Conservation (phyloP, 2,329 filamentous ascomycete species). For the Aspergillus sclerotialis region DNA sequence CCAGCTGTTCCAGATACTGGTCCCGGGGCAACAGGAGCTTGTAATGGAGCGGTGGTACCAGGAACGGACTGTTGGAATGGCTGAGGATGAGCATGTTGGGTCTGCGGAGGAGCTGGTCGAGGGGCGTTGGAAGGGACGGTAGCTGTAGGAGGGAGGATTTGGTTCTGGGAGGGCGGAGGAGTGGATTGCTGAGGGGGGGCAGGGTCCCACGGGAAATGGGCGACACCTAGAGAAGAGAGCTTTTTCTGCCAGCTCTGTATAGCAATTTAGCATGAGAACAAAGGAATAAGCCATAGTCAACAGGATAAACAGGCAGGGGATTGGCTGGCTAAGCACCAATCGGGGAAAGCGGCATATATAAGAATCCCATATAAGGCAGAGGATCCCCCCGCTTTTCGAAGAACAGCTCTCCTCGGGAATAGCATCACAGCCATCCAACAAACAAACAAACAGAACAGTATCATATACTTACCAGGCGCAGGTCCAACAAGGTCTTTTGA, state of each 20-base stretch:
- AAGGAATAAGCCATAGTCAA: constrained; percentile 39
- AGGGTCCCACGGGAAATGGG: constrained; percentile 92
- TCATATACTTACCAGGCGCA: constrained; percentile 67
- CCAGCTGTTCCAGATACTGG: too few species aligned
- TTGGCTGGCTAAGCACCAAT: neutral
- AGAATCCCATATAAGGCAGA: neutral
- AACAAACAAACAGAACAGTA: constrained; percentile 6
- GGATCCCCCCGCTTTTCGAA: constrained; percentile 27
- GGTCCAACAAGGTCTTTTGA: constrained; percentile 74
- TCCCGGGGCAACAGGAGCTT: constrained; percentile 13
- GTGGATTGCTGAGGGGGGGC: constrained; percentile 54
- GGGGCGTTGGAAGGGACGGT: constrained; percentile 41
- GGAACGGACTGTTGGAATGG: constrained; percentile 27
- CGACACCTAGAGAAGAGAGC: constrained; percentile 75
- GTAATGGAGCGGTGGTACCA: constrained; percentile 17
- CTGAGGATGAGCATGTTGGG: constrained; percentile 28
- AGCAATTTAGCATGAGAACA: constrained; percentile 14
- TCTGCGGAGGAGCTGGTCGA: constrained; percentile 24
- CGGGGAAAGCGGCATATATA: neutral
- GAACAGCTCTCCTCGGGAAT: constrained; percentile 16
- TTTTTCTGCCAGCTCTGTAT: constrained; percentile 87
- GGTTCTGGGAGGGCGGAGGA: constrained; percentile 35
- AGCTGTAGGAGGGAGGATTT: constrained; percentile 31
- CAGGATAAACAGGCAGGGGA: neutral
- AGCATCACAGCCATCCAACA: constrained; percentile 6